Conservation (phyloP, 1,284 basidiomycete genomes). For the Agaricales sp. region DNA sequence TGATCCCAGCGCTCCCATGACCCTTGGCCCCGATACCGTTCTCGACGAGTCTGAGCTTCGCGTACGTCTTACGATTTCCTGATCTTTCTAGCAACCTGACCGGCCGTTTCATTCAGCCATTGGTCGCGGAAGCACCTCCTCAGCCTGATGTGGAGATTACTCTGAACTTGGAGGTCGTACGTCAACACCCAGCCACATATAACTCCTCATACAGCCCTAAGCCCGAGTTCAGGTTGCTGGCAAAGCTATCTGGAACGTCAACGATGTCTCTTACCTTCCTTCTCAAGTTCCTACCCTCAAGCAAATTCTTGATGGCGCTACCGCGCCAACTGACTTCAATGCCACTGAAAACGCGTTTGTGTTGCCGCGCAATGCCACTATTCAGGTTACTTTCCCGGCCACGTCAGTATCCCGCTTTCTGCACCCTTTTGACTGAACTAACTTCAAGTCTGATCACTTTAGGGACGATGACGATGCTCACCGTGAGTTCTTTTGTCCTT, state of each 20-base stretch:
- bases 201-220: too few species aligned
- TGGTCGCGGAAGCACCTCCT: too few species aligned
- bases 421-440: too few species aligned
- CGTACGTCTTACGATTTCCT: constrained; percentile 5
- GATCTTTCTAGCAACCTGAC: background rate
- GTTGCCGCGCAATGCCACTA: constrained; percentile 14
- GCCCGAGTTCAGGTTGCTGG: constrained; percentile 4
- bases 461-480: too few species aligned
- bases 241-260: constrained; percentile 16
- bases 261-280: constrained; percentile 18
- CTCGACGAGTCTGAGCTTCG: constrained; percentile 15
- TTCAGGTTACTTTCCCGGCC: constrained; percentile 16
- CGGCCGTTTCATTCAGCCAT: background rate
- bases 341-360: constrained; percentile 20
- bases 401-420: constrained; percentile 6
- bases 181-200: too few species aligned
- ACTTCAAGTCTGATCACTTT: background rate
- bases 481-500: too few species aligned
- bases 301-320: constrained; percentile 17
- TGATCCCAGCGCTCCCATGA: constrained; percentile 20
- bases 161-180: constrained; percentile 13
- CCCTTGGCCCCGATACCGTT: constrained; percentile 18
- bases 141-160: constrained; percentile 15
- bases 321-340: constrained; percentile 14
- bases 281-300: constrained; percentile 17